Evolutionary conservation across 164 flowering plant genomes (phyloP), one percentile per base, ranked within the genome.

Genomic region (Santalum album): DNA sequence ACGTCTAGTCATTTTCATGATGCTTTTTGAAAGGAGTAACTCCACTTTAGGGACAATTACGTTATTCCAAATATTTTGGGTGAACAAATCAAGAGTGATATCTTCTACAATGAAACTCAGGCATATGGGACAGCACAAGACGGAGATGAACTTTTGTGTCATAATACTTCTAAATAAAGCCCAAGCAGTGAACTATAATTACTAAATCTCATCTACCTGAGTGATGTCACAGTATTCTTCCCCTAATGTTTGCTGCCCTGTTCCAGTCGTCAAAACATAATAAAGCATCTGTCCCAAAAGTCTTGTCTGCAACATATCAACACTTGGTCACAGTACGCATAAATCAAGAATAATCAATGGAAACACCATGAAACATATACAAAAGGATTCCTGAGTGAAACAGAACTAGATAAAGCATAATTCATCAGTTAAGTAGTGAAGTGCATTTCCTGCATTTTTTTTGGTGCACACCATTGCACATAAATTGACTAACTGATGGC

Each of bases 231-330:
- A 90, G 55, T 94, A 94, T 66, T 90, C 99, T 65, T 94, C 99
- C 44, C 99, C 99, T 18, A 94, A 72, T 7, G 95, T 94, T 68
- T 94, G 99, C 67, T 85, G 95, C n/a, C 99, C 99, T 23, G 97
- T 81, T 26, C 97, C 96, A 11, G 99, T 90, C 35, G 99, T 89
- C 49, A 92, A 64, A 11, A 87, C 57, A 66, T 82, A 89, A 72
- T 92, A 92, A 58, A 92, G 90, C 85, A 92, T 83, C 75, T 89
- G 99, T 1, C 97, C 99, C 55, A 92, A 63, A 50, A 94, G 81
- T 55, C 84, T 87, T 53, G 89, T 75, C 99, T 94, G 87, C 70
- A 75, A 56, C 49, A 50, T 6, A 59, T 38, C 22, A 54, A 12
- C 23, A 27, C 29, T 24, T 49, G 15, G 45, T 2, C 20, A 17